A percentile compares a stretch with the other conserved stretches of the same genome.
Evolutionary conservation across 2,329 filamentous ascomycete genomes (phyloP).

Genomic region (Fusarium duplospermum): DNA sequence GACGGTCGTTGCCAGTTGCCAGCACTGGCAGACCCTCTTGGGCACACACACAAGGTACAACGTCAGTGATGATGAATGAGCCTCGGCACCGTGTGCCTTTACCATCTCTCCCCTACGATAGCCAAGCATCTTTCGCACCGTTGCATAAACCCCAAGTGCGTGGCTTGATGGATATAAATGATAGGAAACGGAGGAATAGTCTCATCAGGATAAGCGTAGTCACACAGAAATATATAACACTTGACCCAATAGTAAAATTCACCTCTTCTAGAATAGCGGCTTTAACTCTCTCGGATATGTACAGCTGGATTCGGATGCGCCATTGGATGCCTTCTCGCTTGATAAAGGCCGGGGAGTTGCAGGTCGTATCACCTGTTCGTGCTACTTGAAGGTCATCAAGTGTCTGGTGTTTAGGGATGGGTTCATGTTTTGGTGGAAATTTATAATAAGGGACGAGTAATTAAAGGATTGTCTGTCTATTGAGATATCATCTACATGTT

Average conservation of each 20-base stretch:
- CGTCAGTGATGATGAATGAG: neutral
- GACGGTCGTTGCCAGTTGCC: neutral
- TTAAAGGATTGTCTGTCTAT: neutral
- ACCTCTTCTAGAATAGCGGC: neutral
- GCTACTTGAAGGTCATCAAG: slow-evolving; percentile 9
- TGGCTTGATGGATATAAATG: neutral
- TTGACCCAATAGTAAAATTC: neutral
- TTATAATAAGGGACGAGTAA: neutral
- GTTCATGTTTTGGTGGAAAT: neutral
- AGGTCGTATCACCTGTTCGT: slow-evolving; percentile 33
- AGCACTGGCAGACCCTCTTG: neutral
- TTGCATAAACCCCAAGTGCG: neutral
- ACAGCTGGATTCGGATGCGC: neutral
- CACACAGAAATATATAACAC: neutral
- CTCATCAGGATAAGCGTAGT: slow-evolving; percentile 4
- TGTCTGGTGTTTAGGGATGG: neutral
- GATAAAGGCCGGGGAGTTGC: slow-evolving; percentile 30
- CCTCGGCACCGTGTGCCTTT: neutral
- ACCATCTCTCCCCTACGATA: neutral
- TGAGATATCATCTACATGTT: neutral
- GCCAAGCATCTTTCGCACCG: neutral
- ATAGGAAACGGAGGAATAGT: neutral
- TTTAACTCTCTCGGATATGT: neutral
- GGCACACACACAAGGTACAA: neutral
- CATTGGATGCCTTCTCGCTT: slow-evolving; percentile 37